These are phyloP conservation scores for Furcasterigmium sp. DNA, from an alignment of 2,329 filamentous ascomycete genomes.

Conservation along the genomic window DNA sequence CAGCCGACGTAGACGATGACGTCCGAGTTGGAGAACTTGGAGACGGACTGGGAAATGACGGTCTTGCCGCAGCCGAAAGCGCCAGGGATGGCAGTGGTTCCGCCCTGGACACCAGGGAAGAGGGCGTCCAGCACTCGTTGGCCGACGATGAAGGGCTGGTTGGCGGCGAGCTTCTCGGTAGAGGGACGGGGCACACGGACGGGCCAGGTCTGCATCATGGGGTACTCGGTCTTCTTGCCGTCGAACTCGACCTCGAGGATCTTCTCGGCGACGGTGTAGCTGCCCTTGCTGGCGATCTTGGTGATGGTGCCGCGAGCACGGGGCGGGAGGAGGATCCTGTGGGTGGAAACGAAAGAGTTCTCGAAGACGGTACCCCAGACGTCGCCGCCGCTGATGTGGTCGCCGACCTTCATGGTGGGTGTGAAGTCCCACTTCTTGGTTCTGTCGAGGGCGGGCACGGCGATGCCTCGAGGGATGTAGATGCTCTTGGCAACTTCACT, in stretches of 20 bases:
- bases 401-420: constrained; percentile 85
- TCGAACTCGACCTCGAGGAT: constrained; percentile 96
- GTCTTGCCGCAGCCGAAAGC: constrained; percentile 99
- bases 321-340: constrained; percentile 89
- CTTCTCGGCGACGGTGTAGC: constrained; percentile 91
- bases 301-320: constrained; percentile 89
- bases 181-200: constrained; percentile 92
- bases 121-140: constrained; percentile 95
- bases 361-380: constrained; percentile 93
- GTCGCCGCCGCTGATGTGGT: constrained; percentile 94
- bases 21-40: constrained; percentile 99
- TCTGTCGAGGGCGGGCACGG: constrained; percentile 81
- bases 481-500: constrained; percentile 75
- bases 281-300: constrained; percentile 80
- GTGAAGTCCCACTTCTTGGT: constrained; percentile 96
- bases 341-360: constrained; percentile 89
- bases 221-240: constrained; percentile 87
- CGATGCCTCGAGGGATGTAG: constrained; percentile 94
- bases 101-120: constrained; percentile 94
- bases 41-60: constrained; percentile 96
- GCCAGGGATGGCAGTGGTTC: constrained; percentile 95
- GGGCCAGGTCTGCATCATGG: constrained; percentile 99
- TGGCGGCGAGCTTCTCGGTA: constrained; percentile 84
- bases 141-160: constrained; percentile 90
- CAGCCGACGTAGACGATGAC: constrained; percentile 95